These are phyloP conservation scores for Myriosclerotinia curreyana DNA, from an alignment of 2,329 filamentous ascomycete genomes.

Conservation along the genomic window DNA sequence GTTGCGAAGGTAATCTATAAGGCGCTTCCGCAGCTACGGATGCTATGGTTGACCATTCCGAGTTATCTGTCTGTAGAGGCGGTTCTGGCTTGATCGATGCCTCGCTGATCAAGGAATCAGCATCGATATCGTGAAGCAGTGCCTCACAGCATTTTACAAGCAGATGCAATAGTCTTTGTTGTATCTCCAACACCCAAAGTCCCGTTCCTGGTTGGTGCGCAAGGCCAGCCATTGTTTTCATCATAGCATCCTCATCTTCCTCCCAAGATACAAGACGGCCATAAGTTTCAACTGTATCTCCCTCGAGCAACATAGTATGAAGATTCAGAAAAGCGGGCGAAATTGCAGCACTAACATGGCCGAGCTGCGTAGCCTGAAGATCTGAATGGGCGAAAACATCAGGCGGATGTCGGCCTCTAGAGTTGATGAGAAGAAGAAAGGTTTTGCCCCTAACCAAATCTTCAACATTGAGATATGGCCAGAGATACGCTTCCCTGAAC, in stretches of 20 bases:
- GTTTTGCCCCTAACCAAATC: conserved; percentile 48
- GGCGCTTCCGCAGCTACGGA: conserved; percentile 49
- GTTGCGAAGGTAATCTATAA: conserved; percentile 48
- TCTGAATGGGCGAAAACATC: conserved; percentile 49
- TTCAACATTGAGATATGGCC: conserved; percentile 57
- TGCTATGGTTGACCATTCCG: conserved; percentile 42
- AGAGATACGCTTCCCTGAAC: conserved; percentile 44
- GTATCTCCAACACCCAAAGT: conserved; percentile 50
- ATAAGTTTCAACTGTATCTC: conserved; percentile 40
- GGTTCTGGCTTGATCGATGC: conserved; percentile 43
- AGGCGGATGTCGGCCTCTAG: conserved; percentile 49
- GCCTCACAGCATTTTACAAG: conserved; percentile 47
- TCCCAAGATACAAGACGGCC: conserved; percentile 42
- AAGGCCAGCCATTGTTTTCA: conserved; percentile 40
- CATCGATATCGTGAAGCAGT: conserved; percentile 52
- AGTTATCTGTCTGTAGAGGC: conserved; percentile 36
- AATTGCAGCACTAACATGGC: conserved; percentile 32
- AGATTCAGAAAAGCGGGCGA: conserved; percentile 35
- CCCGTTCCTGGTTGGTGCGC: conserved; percentile 48
- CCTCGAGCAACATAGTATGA: conserved; percentile 41
- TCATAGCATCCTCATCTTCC: conserved; percentile 41
- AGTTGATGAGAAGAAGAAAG: conserved; percentile 51
- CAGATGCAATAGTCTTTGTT: conserved; percentile 48
- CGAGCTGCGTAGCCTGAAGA: conserved; percentile 39
- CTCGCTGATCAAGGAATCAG: conserved; percentile 35